Percentiles rank a stretch among this genome's conserved stretches.
These are phyloP conservation scores for Tuber umbilicatum DNA, from an alignment of 495 filamentous ascomycete genomes.

Conservation along the genomic window DNA sequence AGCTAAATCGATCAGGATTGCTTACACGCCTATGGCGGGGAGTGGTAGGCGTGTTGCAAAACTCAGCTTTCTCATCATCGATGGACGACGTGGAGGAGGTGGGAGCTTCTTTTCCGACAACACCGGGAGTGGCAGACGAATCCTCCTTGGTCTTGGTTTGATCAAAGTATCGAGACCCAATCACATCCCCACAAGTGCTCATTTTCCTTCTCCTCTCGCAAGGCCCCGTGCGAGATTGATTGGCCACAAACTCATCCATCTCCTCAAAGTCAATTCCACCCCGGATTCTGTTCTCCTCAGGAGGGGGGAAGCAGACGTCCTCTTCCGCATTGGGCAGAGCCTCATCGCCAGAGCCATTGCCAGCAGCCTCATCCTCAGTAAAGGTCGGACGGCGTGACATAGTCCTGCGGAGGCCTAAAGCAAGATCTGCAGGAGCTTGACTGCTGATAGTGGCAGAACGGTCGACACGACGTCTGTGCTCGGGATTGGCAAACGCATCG, in stretches of 20 bases:
- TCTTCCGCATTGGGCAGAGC: slow-evolving; percentile 54
- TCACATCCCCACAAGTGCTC: slow-evolving; percentile 52
- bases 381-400: slow-evolving; percentile 48
- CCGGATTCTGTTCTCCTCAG: slow-evolving; percentile 32
- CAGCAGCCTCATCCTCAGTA: slow-evolving; percentile 41
- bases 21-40: slow-evolving; percentile 42
- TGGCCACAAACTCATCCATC: slow-evolving; percentile 41
- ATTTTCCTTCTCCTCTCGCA: slow-evolving; percentile 52
- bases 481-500: slow-evolving; percentile 84
- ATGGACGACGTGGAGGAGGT: slow-evolving; percentile 31
- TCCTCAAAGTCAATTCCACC: slow-evolving; percentile 42
- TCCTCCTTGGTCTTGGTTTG: slow-evolving; percentile 16
- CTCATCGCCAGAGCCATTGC: slow-evolving; percentile 23
- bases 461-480: slow-evolving; percentile 52
- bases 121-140: slow-evolving; percentile 7
- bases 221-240: slow-evolving; percentile 64
- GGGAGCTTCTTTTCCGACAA: slow-evolving; percentile 40
- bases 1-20: slow-evolving; percentile 75
- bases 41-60: slow-evolving; percentile 14
- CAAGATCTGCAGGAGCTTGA: slow-evolving; percentile 47
- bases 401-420: slow-evolving; percentile 44
- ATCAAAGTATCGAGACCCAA: slow-evolving; percentile 26
- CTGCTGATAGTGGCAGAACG: slow-evolving; percentile 45
- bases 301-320: slow-evolving; percentile 83
- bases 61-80: slow-evolving; percentile 39